phyloP scores from a whole-genome alignment of 2,329 filamentous ascomycete species.

The Coniochaeta sp. region DNA sequence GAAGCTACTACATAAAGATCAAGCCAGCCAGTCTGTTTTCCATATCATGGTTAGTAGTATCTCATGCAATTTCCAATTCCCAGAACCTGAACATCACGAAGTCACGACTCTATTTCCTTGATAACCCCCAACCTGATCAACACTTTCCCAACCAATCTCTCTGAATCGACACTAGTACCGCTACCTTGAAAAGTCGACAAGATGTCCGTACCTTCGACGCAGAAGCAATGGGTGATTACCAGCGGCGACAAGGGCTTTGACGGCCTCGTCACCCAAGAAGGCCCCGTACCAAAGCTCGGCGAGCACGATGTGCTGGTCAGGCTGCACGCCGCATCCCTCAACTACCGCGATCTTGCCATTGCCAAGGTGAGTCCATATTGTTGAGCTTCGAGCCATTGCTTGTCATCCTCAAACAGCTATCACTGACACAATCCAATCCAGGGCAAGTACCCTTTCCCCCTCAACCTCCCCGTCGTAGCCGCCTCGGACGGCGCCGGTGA shows the following conservation, averaged over 20 bases:
- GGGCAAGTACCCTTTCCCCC: conserved; percentile 38
- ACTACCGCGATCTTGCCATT: conserved; percentile 47
- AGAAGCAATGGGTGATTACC: conserved; percentile 47
- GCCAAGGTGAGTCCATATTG: conserved; percentile 20
- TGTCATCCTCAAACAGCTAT: not conserved
- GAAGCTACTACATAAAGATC: not conserved
- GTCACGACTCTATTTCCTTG: no score
- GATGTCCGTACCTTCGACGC: not conserved
- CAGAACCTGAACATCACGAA: no score
- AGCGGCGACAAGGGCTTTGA: conserved; percentile 49
- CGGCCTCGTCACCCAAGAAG: conserved; percentile 45
- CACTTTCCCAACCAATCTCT: no score
- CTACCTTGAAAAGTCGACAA: not conserved
- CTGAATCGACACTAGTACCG: no score
- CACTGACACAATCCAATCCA: conserved; percentile 5
- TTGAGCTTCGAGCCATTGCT: no score
- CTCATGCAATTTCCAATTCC: no score
- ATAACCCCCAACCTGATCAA: no score
- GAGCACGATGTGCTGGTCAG: conserved; percentile 68
- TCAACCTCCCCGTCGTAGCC: conserved; percentile 35
- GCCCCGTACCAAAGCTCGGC: conserved; percentile 50
- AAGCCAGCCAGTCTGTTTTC: not conserved
- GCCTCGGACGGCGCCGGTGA: conserved; percentile 47
- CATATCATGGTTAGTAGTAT: no score
- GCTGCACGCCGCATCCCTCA: conserved; percentile 43